phyloP scores from a whole-genome alignment of 257 asterid genomes.

The Solanum chilense region DNA sequence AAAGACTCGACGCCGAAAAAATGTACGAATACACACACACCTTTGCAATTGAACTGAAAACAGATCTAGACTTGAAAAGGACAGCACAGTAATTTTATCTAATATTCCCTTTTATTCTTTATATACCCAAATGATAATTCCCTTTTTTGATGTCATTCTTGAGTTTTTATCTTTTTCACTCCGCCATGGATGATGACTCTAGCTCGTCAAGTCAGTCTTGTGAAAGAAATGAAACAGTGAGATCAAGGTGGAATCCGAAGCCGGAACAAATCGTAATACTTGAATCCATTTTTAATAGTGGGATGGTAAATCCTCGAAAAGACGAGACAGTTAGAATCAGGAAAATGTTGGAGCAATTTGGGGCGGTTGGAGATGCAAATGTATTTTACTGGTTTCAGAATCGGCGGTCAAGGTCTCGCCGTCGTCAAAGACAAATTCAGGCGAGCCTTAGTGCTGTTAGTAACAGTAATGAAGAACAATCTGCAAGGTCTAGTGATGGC shows the following conservation, averaged over 20 bases:
- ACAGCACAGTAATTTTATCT: background rate
- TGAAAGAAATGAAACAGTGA: background rate
- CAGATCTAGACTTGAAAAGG: background rate
- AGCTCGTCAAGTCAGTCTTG: background rate
- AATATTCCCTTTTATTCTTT: background rate
- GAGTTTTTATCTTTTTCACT: background rate
- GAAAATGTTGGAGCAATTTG: background rate
- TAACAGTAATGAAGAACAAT: background rate
- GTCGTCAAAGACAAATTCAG: background rate
- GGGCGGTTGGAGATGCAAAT: background rate
- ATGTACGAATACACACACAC: background rate
- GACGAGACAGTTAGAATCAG: background rate
- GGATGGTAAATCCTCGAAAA: background rate
- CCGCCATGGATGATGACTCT: background rate
- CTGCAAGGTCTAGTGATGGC: background rate
- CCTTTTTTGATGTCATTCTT: background rate
- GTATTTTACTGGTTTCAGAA: constrained; percentile 3
- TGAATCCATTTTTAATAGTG: background rate
- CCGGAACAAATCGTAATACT: background rate
- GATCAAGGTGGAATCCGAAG: constrained; percentile 2
- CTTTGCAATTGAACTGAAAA: background rate
- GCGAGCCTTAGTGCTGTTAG: background rate
- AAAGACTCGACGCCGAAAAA: background rate
- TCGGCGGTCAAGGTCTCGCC: background rate
- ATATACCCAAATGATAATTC: background rate